phyloP scores from a whole-genome alignment of 1,284 basidiomycete genomes.

The Pascua guehoae region DNA sequence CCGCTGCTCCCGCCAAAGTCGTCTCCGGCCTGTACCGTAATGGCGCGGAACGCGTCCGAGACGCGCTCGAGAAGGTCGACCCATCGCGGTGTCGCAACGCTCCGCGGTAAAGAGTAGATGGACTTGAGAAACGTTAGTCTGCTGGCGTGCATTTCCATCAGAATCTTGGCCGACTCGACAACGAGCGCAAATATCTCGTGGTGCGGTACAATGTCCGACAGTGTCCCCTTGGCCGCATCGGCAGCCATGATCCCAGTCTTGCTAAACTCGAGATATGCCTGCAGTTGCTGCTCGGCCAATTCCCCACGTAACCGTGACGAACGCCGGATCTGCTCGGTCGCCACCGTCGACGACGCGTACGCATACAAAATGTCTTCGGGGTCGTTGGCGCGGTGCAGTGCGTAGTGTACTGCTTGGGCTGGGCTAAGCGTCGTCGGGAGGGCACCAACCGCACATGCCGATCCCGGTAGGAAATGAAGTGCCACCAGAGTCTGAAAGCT shows the following conservation, averaged over 20 bases:
- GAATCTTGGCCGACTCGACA: conserved; percentile 34
- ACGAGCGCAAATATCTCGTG: conserved; percentile 33
- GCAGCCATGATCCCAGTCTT: conserved; percentile 9
- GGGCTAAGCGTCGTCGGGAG: conserved; percentile 23
- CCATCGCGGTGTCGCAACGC: conserved; percentile 22
- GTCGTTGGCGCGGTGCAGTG: conserved; percentile 27
- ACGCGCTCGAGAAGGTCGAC: conserved; percentile 23
- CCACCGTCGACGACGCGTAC: conserved; percentile 8
- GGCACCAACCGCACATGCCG: conserved; percentile 21
- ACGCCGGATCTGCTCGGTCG: conserved; percentile 30
- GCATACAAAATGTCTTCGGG: conserved; percentile 33
- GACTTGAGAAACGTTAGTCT: conserved; percentile 21
- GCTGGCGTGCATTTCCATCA: conserved; percentile 40
- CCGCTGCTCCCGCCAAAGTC: neutral
- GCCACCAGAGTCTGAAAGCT: conserved; percentile 36
- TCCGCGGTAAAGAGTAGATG: conserved; percentile 13
- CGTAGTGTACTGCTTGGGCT: conserved; percentile 24
- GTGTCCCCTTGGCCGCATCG: neutral
- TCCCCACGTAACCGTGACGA: conserved; percentile 27
- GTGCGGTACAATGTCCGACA: conserved; percentile 21
- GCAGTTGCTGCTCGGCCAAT: conserved; percentile 28
- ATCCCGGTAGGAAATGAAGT: conserved; percentile 35
- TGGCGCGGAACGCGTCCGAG: conserved; percentile 17
- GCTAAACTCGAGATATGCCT: conserved; percentile 26
- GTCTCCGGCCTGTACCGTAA: conserved; percentile 1